A percentile compares a stretch with the other conserved stretches of the same genome.
phyloP scores from a whole-genome alignment of 768 basidiomycete species.

The Serpula lacrymans region DNA sequence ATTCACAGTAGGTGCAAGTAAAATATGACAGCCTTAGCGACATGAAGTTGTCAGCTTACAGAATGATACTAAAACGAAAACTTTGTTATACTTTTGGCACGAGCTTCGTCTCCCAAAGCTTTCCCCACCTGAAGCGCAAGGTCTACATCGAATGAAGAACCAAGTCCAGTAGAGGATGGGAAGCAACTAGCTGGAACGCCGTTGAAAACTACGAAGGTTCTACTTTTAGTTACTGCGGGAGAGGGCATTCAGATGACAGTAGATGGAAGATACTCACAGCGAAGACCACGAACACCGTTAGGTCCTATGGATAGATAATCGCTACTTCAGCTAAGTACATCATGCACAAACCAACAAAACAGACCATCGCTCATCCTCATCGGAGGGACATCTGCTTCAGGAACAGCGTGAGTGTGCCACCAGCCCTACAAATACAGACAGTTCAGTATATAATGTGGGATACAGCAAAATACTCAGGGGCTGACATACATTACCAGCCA shows the following conservation, averaged over 20 bases:
- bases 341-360: constrained; percentile 1
- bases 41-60: neutral
- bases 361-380: constrained; percentile 47
- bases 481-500: constrained; percentile 37
- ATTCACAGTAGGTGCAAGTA: constrained; percentile 65
- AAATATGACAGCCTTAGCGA: constrained; percentile 37
- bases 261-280: constrained; percentile 28
- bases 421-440: constrained; percentile 34
- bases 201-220: constrained; percentile 42
- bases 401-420: constrained; percentile 45
- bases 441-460: neutral
- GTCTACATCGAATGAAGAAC: constrained; percentile 52
- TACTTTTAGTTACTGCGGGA: too few relatives aligned
- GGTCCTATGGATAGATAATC: constrained; percentile 29
- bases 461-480: neutral
- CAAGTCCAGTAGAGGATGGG: constrained; percentile 54
- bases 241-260: neutral
- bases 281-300: constrained; percentile 46
- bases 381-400: constrained; percentile 37
- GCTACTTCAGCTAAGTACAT: neutral
- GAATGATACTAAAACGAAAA: neutral
- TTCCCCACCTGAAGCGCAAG: constrained; percentile 45
- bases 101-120: constrained; percentile 51
- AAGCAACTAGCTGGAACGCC: constrained; percentile 55
- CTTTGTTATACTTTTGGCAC: constrained; percentile 39